Percentiles rank a stretch among this genome's conserved stretches.
Evolutionary conservation across 1,284 basidiomycete genomes (phyloP).

Genomic region (Ganoderma multipileum): DNA sequence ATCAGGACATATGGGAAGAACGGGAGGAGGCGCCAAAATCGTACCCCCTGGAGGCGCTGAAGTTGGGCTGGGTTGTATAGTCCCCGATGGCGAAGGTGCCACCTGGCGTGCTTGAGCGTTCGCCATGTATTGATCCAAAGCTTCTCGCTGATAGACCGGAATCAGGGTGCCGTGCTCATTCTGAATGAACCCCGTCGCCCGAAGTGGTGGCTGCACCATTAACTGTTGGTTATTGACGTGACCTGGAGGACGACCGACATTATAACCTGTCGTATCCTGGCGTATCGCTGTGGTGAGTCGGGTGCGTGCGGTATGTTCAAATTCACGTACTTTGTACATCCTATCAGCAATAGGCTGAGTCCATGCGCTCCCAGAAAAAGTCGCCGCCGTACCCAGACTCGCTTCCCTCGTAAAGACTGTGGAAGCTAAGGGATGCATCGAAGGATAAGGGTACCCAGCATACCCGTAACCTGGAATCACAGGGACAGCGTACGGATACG

Average conservation of each 20-base stretch:
- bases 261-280: not conserved
- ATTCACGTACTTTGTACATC: slow-evolving; percentile 24
- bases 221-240: not conserved
- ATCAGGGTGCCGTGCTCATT: slow-evolving; percentile 74
- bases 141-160: slow-evolving; percentile 75
- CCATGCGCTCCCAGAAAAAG: not conserved
- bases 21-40: slow-evolving; percentile 6
- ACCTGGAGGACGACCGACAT: not conserved
- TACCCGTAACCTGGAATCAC: slow-evolving; percentile 52
- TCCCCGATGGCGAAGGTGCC: slow-evolving; percentile 11
- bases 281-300: not conserved
- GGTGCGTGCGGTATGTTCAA: too few species aligned
- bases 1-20: slow-evolving; percentile 9
- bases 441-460: slow-evolving; percentile 48
- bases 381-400: not conserved
- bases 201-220: slow-evolving; percentile 59
- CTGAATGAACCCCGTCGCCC: slow-evolving; percentile 74
- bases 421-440: slow-evolving; percentile 25
- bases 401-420: not conserved
- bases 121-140: slow-evolving; percentile 62
- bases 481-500: slow-evolving; percentile 58
- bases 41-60: not conserved
- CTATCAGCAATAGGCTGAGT: slow-evolving; percentile 2
- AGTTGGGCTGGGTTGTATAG: not conserved
- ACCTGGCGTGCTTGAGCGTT: slow-evolving; percentile 36